A percentile compares a stretch with the other conserved stretches of the same genome.
These are phyloP conservation scores for Cardamine resedifolia DNA, from an alignment of 345 rosid genomes.

Conservation along the genomic window DNA sequence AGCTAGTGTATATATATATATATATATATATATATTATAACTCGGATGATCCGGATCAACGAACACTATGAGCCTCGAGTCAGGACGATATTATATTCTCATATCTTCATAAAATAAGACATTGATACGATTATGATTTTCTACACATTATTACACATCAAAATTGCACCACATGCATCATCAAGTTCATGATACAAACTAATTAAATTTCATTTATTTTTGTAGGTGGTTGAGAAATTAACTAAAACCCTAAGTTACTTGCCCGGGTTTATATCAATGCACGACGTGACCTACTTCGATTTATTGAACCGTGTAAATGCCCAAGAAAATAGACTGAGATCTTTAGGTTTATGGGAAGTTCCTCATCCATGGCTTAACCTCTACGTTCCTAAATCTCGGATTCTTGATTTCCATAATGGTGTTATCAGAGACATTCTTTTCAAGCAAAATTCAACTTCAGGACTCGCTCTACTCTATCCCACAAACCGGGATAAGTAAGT, in stretches of 20 bases:
- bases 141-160: not conserved
- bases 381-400: conserved; percentile 68
- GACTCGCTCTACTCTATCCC: conserved; percentile 67
- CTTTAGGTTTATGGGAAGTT: conserved; percentile 90
- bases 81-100: too few species aligned
- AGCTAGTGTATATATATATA: too few species aligned
- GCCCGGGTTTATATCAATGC: conserved; percentile 45
- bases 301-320: conserved; percentile 79
- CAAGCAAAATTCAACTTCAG: conserved; percentile 55
- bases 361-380: conserved; percentile 99
- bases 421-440: conserved; percentile 64
- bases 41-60: too few species aligned
- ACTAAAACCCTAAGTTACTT: conserved; percentile 35
- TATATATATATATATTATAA: too few species aligned
- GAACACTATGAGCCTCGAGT: too few species aligned
- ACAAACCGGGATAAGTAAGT: conserved; percentile 66
- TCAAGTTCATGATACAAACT: conserved; percentile 12
- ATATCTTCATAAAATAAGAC: not conserved
- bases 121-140: not conserved
- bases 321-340: conserved; percentile 65
- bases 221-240: conserved; percentile 46
- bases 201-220: not conserved
- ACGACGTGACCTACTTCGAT: conserved; percentile 69
- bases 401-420: conserved; percentile 58
- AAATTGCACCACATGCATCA: conserved; percentile 28